phyloP scores from a whole-genome alignment of 2,329 filamentous ascomycete species.

The Talaromyces amestolkiae region DNA sequence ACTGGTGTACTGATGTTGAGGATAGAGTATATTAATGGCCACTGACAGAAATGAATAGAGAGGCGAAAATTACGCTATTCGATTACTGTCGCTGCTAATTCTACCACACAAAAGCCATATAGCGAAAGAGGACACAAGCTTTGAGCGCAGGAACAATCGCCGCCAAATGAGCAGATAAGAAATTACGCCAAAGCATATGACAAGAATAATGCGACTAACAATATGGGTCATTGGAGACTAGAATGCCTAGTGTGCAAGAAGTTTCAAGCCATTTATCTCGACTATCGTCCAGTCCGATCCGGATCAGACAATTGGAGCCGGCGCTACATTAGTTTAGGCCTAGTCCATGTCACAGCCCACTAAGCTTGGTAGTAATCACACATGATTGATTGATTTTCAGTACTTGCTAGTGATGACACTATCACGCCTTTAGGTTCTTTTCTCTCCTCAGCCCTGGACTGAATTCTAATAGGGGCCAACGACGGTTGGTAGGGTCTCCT shows the following conservation, averaged over 20 bases:
- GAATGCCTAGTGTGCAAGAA: neutral
- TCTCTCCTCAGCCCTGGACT: neutral
- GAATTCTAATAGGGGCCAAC: neutral
- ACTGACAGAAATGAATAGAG: neutral
- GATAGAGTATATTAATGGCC: neutral
- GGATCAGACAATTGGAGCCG: neutral
- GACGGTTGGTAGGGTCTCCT: neutral
- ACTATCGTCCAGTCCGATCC: neutral
- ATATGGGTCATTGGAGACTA: neutral
- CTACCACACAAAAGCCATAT: neutral
- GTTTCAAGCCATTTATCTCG: neutral
- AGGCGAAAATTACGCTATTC: neutral
- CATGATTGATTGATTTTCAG: neutral
- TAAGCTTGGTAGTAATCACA: neutral
- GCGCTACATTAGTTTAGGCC: neutral
- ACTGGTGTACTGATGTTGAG: neutral
- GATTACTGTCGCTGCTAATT: neutral
- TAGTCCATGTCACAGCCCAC: neutral
- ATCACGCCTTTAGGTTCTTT: neutral
- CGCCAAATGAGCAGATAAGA: neutral
- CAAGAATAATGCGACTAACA: neutral
- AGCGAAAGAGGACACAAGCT: neutral
- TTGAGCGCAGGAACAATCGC: neutral
- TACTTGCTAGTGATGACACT: neutral
- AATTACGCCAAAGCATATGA: neutral